phyloP scores from a whole-genome alignment of 2,329 filamentous ascomycete genomes.

The Tolypocladium paradoxum region DNA sequence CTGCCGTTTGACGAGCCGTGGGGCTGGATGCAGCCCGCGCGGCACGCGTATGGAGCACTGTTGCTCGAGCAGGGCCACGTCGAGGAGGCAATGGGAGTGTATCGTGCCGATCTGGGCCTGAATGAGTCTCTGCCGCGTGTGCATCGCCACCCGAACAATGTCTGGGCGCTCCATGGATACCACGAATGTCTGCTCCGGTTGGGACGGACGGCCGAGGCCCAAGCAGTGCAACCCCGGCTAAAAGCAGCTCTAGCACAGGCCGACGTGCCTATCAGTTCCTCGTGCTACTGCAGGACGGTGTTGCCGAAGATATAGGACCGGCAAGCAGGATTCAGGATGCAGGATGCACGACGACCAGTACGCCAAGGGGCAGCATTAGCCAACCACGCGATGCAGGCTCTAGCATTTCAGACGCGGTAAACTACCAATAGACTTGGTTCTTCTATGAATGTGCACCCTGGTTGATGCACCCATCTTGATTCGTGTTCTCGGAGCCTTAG shows the following conservation, averaged over 20 bases:
- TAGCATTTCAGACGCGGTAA: not conserved
- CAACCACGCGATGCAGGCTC: not conserved
- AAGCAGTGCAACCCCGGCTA: conserved; percentile 29
- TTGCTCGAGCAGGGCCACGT: conserved; percentile 54
- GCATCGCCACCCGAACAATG: conserved; percentile 58
- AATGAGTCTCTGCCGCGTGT: conserved; percentile 51
- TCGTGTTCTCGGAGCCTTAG: no score
- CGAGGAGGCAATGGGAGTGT: conserved; percentile 44
- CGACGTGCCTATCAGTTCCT: conserved; percentile 43
- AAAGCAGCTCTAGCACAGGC: conserved; percentile 40
- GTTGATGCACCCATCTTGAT: not conserved
- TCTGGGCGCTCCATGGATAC: conserved; percentile 65
- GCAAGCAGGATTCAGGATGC: not conserved
- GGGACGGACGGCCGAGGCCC: conserved; percentile 31
- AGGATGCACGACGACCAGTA: not conserved
- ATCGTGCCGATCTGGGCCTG: conserved; percentile 50
- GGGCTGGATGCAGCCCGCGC: conserved; percentile 69
- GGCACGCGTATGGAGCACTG: conserved; percentile 61
- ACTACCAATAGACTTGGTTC: not conserved
- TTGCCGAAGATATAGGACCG: conserved; percentile 10
- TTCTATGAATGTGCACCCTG: not conserved
- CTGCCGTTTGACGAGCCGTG: conserved; percentile 65
- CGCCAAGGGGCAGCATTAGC: not conserved
- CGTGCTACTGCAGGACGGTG: conserved; percentile 16
- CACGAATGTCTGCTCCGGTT: conserved; percentile 53